phyloP scores from a whole-genome alignment of 2,329 filamentous ascomycete genomes.

The Trichoderma sp. region DNA sequence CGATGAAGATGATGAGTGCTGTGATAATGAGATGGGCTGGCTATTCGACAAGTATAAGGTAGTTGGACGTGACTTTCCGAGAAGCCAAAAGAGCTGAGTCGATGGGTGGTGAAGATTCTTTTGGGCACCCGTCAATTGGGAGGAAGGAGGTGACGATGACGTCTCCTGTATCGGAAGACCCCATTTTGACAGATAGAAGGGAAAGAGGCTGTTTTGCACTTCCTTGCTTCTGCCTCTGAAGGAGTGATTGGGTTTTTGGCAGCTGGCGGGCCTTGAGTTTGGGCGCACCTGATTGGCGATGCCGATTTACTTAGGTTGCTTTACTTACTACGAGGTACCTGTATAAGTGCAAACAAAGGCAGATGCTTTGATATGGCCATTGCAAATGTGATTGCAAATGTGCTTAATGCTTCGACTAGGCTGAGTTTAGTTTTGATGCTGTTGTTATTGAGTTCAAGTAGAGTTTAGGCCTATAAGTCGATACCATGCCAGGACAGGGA shows the following conservation, averaged over 20 bases:
- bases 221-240: background rate
- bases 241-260: background rate
- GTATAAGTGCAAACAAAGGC: background rate
- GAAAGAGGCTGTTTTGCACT: background rate
- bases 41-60: background rate
- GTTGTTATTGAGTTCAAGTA: background rate
- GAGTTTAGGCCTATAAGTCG: background rate
- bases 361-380: background rate
- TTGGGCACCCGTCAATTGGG: background rate
- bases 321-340: background rate
- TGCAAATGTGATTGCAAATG: background rate
- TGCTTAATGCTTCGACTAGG: background rate
- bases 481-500: background rate
- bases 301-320: background rate
- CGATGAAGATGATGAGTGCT: background rate
- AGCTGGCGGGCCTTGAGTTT: background rate
- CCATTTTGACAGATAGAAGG: background rate
- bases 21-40: slow-evolving; percentile 1
- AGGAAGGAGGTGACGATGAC: background rate
- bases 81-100: background rate
- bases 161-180: background rate
- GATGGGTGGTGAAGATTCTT: background rate
- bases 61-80: background rate
- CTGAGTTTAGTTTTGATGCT: background rate
- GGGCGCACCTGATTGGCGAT: background rate